A percentile compares a stretch with the other conserved stretches of the same genome.
phyloP scores from a whole-genome alignment of 371 early-diverging fungal species.

The Dinochytrium kinnereticum region DNA sequence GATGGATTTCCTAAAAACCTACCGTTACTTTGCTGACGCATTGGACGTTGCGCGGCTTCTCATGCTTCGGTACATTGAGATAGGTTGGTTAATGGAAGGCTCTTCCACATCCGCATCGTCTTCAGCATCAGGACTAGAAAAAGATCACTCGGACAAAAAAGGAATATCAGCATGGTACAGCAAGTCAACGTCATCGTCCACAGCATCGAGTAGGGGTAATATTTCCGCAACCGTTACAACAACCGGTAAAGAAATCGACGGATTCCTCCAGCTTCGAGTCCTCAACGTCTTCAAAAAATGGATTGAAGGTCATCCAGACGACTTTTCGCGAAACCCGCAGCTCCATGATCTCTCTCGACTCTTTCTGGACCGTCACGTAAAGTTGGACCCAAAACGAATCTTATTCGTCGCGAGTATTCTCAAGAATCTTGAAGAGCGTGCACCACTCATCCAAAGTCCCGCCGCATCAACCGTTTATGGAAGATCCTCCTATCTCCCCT shows the following conservation, averaged over 20 bases:
- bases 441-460: conserved; percentile 1
- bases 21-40: conserved; percentile 62
- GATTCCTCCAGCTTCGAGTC: conserved; percentile 61
- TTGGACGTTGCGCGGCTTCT: conserved; percentile 65
- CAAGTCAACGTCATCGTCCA: not conserved
- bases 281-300: conserved; percentile 70
- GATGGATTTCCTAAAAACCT: conserved; percentile 60
- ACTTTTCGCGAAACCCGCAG: conserved; percentile 50
- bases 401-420: conserved; percentile 54
- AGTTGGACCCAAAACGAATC: conserved; percentile 50
- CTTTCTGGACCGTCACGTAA: conserved; percentile 54
- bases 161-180: not conserved
- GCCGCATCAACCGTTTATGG: too few relatives aligned
- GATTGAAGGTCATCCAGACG: conserved; percentile 60
- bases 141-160: conserved; percentile 13
- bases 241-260: conserved; percentile 15
- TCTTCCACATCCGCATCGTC: not conserved
- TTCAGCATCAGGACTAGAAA: not conserved
- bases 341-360: conserved; percentile 47
- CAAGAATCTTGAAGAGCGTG: conserved; percentile 43
- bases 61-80: conserved; percentile 56
- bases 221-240: not conserved
- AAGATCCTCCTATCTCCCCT: too few relatives aligned
- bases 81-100: conserved; percentile 21
- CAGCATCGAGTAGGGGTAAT: too few relatives aligned